These are phyloP conservation scores for Fusarium staphyleae DNA, from an alignment of 2,329 filamentous ascomycete species.

Conservation along the genomic window DNA sequence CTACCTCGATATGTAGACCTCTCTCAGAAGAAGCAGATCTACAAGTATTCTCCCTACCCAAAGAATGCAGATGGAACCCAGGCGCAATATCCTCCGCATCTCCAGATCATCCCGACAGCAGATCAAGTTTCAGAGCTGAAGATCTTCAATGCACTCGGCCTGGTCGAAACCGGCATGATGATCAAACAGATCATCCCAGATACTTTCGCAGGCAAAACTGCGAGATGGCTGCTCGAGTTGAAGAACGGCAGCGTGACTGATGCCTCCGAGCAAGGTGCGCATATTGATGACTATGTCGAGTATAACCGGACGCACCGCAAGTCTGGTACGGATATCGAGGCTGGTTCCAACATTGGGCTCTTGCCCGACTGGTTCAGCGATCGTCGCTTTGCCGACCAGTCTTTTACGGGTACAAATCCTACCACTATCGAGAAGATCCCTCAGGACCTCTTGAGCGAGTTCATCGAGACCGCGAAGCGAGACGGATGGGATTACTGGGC, in stretches of 20 bases:
- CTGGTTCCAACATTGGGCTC: constrained; percentile 45
- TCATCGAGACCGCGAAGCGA: constrained; percentile 45
- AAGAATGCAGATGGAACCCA: constrained; percentile 39
- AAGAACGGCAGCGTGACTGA: constrained; percentile 39
- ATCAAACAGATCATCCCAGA: constrained; percentile 46
- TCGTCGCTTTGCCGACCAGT: constrained; percentile 54
- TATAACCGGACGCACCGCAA: constrained; percentile 49
- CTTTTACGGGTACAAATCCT: constrained; percentile 54
- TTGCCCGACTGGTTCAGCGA: constrained; percentile 53
- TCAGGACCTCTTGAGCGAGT: constrained; percentile 44
- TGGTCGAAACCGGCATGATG: constrained; percentile 43
- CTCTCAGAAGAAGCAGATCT: constrained; percentile 42
- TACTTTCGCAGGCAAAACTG: constrained; percentile 43
- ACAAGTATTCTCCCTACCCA: constrained; percentile 39
- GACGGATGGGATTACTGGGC: constrained; percentile 46
- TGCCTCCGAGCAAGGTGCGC: constrained; percentile 41
- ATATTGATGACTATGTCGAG: constrained; percentile 40
- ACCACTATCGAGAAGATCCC: constrained; percentile 53
- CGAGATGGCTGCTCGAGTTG: constrained; percentile 41
- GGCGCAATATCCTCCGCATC: constrained; percentile 44
- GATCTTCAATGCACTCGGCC: constrained; percentile 45
- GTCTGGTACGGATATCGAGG: constrained; percentile 46
- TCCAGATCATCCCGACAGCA: constrained; percentile 41
- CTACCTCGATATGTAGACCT: constrained; percentile 44
- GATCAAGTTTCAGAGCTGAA: constrained; percentile 37